Conservation (phyloP, 192 early-diverging fungal genomes). For the Podochytrium sp. region DNA sequence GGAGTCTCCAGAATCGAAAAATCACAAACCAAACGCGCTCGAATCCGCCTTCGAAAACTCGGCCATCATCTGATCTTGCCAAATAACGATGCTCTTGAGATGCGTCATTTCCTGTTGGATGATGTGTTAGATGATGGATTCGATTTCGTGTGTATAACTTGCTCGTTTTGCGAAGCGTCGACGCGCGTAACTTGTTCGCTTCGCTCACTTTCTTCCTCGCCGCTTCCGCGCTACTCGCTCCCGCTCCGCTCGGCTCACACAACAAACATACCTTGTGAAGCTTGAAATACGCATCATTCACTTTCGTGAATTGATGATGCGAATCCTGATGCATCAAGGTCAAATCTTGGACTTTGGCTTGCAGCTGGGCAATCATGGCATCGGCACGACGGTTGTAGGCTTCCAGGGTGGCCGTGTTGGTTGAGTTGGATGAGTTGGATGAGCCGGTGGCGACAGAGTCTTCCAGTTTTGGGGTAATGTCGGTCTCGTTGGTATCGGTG, state of each 20-base stretch:
- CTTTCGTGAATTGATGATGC: neutral
- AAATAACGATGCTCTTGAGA: neutral
- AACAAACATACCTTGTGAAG: neutral
- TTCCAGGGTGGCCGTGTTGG: neutral
- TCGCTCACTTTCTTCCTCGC: too few relatives aligned
- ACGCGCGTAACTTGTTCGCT: too few relatives aligned
- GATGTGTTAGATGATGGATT: too few relatives aligned
- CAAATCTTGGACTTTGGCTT: neutral
- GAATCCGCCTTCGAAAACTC: neutral
- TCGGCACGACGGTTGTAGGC: neutral
- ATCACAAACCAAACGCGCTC: neutral
- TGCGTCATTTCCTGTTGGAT: neutral
- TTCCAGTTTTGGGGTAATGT: neutral
- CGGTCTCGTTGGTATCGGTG: neutral
- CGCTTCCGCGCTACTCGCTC: too few relatives aligned
- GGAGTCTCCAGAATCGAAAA: neutral
- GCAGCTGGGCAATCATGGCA: neutral
- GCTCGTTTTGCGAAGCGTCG: too few relatives aligned
- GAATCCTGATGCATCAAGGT: neutral
- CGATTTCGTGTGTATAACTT: too few relatives aligned
- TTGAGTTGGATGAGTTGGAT: neutral
- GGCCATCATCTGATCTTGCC: neutral
- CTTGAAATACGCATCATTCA: neutral
- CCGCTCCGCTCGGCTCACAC: too few relatives aligned
- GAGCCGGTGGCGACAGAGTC: neutral